Evolutionary conservation across 2,329 filamentous ascomycete species (phyloP), one percentile per base, ranked within the genome.

Genomic region (Fusarium siculi): DNA sequence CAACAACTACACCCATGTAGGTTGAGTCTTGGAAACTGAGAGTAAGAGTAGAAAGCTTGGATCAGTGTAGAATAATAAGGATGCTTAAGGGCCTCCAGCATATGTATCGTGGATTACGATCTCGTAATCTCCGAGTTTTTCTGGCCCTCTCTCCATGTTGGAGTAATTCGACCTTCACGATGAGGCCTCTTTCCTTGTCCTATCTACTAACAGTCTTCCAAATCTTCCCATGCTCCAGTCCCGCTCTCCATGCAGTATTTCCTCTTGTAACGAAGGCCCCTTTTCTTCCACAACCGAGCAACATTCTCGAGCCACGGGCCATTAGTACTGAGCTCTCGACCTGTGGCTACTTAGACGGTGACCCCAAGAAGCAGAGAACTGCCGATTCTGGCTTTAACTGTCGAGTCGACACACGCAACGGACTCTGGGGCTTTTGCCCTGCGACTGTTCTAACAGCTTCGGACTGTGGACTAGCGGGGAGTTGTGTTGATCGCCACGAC

Each of bases 361-460:
- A 84, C 28, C 68, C 77, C 2, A 50, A 70, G 3, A 65, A 66
- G 18, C 58, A 74, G 5, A 76, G 82, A 19, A 81, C 80, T 0
- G 82, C 83, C 1, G 72, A 80, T 9, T 40, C 68, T 0, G 83
- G 81, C 0, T 84, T 74, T 44, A 77, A 82, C 70, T 84, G 81
- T 60, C 80, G 80, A 11, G 75, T 84, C 6, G 81, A 84, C 49
- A 76, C 77, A 2, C 42, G 63, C 9, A 75, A 81, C 23, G 80
- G 76, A 0, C 72, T 84, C 8, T 84, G 82, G 82, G 83, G 82
- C 0, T 82, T 84, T 74, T 85, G 82, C 53, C 80, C 81, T 2
- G 81, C 78, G 1, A 81, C 78, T 0, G 80, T 84, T 7, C 67
- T 80, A 6, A 53, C 73, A 2, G 82, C 81, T 5, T 78, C 74